Evolutionary conservation across 805 yeast species (phyloP).

Genomic region (Ogataea ganodermae): DNA sequence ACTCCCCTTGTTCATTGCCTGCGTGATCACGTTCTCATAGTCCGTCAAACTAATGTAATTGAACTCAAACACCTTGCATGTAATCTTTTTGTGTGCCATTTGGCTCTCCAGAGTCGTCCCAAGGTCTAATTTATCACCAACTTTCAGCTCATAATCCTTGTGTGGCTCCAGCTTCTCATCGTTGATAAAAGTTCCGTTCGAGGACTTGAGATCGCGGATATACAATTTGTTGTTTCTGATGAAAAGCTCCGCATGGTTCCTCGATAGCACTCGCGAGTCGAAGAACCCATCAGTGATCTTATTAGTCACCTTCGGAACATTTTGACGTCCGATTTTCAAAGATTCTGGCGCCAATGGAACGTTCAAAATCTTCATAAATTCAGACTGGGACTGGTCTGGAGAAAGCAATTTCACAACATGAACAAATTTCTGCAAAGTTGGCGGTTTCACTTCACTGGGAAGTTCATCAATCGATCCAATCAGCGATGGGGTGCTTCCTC

Average conservation of each 20-base stretch:
- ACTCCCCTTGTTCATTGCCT: conserved; percentile 30
- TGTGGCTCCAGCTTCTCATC: conserved; percentile 66
- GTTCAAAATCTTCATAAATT: conserved; percentile 65
- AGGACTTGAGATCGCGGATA: conserved; percentile 83
- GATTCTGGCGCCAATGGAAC: conserved; percentile 84
- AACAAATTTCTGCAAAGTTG: conserved; percentile 37
- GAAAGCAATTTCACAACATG: conserved; percentile 74
- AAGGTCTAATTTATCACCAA: conserved; percentile 87
- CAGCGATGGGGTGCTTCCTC: conserved; percentile 10
- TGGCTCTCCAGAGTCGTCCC: conserved; percentile 84
- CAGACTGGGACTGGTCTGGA: conserved; percentile 73
- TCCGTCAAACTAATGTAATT: conserved; percentile 50
- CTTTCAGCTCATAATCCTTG: conserved; percentile 61
- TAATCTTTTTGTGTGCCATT: conserved; percentile 79
- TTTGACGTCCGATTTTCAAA: conserved; percentile 87
- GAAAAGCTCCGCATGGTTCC: conserved; percentile 92
- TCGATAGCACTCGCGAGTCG: conserved; percentile 87
- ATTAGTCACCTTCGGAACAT: conserved; percentile 59
- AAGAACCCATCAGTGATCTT: conserved; percentile 85
- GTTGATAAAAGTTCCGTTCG: conserved; percentile 94
- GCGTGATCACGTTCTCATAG: conserved; percentile 28
- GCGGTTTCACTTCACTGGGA: conserved; percentile 16
- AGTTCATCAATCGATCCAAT: conserved; percentile 10
- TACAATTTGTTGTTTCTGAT: conserved; percentile 63
- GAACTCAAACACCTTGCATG: conserved; percentile 78